These are phyloP conservation scores for Pseudogymnoascus sp. DNA, from an alignment of 2,329 filamentous ascomycete genomes.

Conservation along the genomic window DNA sequence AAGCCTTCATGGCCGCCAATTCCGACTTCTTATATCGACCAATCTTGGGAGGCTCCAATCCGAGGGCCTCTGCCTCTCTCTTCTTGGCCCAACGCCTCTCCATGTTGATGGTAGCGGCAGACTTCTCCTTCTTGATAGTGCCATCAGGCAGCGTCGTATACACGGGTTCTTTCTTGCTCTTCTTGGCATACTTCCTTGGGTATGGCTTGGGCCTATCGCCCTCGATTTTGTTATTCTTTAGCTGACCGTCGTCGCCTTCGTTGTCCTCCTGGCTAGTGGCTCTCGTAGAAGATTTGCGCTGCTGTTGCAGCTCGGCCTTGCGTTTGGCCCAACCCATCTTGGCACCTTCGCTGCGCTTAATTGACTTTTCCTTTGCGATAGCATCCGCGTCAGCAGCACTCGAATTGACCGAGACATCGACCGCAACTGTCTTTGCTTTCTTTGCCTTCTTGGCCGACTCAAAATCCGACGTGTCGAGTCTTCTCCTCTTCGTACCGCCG, in stretches of 20 bases:
- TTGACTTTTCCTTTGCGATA: slow-evolving; percentile 2
- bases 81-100: slow-evolving; percentile 11
- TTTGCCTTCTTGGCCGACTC: neutral
- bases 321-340: slow-evolving; percentile 7
- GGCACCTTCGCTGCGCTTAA: slow-evolving; percentile 1
- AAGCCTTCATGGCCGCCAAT: slow-evolving; percentile 2
- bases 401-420: neutral
- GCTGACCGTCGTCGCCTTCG: neutral
- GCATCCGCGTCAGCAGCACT: neutral
- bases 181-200: slow-evolving; percentile 3
- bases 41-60: slow-evolving; percentile 11
- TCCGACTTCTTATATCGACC: slow-evolving; percentile 11
- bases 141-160: slow-evolving; percentile 9
- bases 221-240: neutral
- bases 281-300: neutral
- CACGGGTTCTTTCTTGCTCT: slow-evolving; percentile 2
- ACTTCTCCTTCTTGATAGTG: slow-evolving; percentile 9
- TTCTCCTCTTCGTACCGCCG: neutral
- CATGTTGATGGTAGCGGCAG: slow-evolving; percentile 10
- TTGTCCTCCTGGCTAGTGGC: neutral
- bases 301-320: slow-evolving; percentile 3
- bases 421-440: neutral
- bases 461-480: neutral
- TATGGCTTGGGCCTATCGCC: neutral
- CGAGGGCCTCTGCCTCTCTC: slow-evolving; percentile 5